Evolutionary conservation across 1,139 yeast genomes (phyloP), one percentile per base, ranked within the genome.

Genomic region (Blastobotrys elegans): DNA sequence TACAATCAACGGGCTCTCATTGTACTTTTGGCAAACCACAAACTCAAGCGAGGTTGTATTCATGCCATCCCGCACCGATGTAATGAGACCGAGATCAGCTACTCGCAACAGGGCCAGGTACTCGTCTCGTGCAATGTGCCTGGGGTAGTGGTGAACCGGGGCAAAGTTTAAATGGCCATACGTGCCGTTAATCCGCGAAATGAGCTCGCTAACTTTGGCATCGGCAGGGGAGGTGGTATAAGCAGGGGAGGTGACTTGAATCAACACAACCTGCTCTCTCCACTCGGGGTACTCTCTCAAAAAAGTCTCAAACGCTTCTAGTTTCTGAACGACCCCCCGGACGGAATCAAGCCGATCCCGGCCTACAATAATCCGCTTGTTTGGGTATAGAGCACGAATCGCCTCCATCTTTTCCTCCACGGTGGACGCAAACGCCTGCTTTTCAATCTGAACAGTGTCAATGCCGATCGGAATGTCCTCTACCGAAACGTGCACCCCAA

Each of bases 11-110:
- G 97, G 97, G 6, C 84, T 80, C 54, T 77, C 76, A 51, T 77
- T 74, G 42, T 77, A 69, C 60, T 84, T 80, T 67, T 94, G 97
- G 57, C 96, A 85, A 29, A 90, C 80, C 36, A 90, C 95, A 65
- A 81, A 92, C 65, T 92, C 98, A 53, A 90, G 70, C 0, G 96
- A 86, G 0, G 97, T 92, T 11, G 97, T 89, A 67, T 89, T 92
- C 87, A 92, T 89, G 50, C 97, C 97, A 63, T 92, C 98, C 63
- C 98, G 80, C 27, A 90, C 84, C 2, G 95, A 83, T 0, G 97
- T 88, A 53, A 88, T 86, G 50, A 92, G 70, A 20, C 96, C 92
- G 56, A 92, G 70, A 63, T 92, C 97, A 0, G 97, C 97, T 13
- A 81, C 92, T 54, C 96, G 74, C 51, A 92, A 71, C 47, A 94